Percentiles rank a stretch among this genome's conserved stretches.
phyloP scores from a whole-genome alignment of 2,329 filamentous ascomycete species.

The Colletotrichum costaricense region DNA sequence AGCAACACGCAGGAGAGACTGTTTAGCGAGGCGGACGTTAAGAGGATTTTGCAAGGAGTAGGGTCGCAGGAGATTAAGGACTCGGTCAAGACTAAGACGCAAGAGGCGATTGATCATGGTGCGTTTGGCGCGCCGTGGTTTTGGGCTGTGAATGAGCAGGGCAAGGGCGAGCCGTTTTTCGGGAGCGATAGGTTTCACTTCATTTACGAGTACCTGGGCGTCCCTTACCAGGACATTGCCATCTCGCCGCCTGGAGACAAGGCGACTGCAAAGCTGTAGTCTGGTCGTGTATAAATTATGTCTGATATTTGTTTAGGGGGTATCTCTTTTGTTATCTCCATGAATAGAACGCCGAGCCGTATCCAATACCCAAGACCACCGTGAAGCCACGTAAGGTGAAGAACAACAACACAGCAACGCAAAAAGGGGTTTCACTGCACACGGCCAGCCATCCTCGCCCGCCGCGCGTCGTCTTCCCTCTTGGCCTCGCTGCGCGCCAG shows the following conservation, averaged over 20 bases:
- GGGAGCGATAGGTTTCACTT: conserved; percentile 81
- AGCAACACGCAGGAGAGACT: conserved; percentile 42
- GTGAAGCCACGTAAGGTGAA: not conserved
- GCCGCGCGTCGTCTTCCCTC: conserved; percentile 70
- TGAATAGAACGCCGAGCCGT: conserved; percentile 17
- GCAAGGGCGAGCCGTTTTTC: conserved; percentile 76
- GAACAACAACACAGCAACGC: not conserved
- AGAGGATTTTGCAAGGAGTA: conserved; percentile 65
- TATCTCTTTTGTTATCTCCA: conserved; percentile 32
- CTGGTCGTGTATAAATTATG: not conserved
- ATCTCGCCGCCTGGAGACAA: conserved; percentile 44
- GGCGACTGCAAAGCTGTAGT: conserved; percentile 20
- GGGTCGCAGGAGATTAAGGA: conserved; percentile 57
- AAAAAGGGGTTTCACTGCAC: conserved; percentile 28
- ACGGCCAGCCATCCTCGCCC: conserved; percentile 59
- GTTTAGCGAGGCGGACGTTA: conserved; percentile 64
- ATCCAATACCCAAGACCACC: not conserved
- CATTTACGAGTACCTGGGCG: conserved; percentile 73
- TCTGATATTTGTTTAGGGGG: conserved; percentile 10
- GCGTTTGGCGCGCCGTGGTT: conserved; percentile 85
- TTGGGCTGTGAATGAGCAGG: conserved; percentile 70
- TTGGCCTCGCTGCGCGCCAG: conserved; percentile 72
- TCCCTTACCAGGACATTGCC: conserved; percentile 68
- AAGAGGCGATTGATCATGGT: conserved; percentile 70
- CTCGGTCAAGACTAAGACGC: conserved; percentile 66